Percentiles rank a stretch among this genome's conserved stretches.
Conservation (phyloP, 2,329 filamentous ascomycete genomes). For the Lachnellula suecica region DNA sequence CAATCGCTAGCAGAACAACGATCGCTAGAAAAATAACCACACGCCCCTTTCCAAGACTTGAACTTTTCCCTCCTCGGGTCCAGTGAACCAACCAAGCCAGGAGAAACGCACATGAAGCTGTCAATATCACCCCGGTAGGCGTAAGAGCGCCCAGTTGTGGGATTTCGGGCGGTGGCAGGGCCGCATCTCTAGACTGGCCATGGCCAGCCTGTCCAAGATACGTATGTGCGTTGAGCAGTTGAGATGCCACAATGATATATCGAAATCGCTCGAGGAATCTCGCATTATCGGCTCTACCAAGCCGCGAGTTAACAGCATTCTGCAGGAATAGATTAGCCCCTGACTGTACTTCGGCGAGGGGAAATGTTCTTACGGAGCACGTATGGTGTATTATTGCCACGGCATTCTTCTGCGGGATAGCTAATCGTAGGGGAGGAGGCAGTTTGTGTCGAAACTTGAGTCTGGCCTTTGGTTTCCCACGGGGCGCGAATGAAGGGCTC, state of each 20-base stretch:
- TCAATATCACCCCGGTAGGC: constrained; percentile 63
- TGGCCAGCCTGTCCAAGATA: constrained; percentile 42
- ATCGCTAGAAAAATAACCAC: constrained; percentile 46
- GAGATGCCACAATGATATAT: constrained; percentile 89
- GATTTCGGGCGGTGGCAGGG: constrained; percentile 16
- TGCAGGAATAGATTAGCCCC: constrained; percentile 33
- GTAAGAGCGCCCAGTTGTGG: constrained; percentile 47
- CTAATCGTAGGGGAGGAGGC: constrained; percentile 43
- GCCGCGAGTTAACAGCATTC: constrained; percentile 68
- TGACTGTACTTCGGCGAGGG: constrained; percentile 10
- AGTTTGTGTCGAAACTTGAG: constrained; percentile 53
- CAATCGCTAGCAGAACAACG: constrained; percentile 48
- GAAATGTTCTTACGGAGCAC: constrained; percentile 47
- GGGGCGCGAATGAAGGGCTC: constrained; percentile 50
- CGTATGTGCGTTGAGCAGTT: constrained; percentile 74
- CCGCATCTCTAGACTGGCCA: constrained; percentile 22
- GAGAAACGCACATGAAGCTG: constrained; percentile 61
- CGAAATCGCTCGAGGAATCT: constrained; percentile 90
- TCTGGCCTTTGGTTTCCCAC: constrained; percentile 53
- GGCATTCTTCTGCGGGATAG: constrained; percentile 39
- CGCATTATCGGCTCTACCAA: constrained; percentile 76
- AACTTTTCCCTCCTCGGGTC: constrained; percentile 53
- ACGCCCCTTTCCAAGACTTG: constrained; percentile 56
- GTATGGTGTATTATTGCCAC: constrained; percentile 47
- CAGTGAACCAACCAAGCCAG: constrained; percentile 66